phyloP scores from a whole-genome alignment of 2,329 filamentous ascomycete species.

The Aspergillus latus region DNA sequence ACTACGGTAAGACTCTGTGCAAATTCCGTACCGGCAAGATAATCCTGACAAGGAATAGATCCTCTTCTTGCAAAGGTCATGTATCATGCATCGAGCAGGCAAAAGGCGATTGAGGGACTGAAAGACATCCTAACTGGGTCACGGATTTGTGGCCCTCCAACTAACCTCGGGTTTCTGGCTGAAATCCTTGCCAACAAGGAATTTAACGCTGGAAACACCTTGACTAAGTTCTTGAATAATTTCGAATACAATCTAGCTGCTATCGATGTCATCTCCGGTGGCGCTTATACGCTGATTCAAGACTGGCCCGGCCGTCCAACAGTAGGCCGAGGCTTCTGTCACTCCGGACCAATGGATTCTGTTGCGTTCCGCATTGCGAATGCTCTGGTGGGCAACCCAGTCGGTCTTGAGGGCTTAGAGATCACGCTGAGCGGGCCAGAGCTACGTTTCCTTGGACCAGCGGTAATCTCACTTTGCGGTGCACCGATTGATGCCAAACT shows the following conservation, averaged over 20 bases:
- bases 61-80: conserved; percentile 61
- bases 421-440: conserved; percentile 62
- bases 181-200: conserved; percentile 48
- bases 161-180: conserved; percentile 58
- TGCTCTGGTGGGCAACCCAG: conserved; percentile 57
- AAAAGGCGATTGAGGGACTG: conserved; percentile 48
- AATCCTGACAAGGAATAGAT: conserved; percentile 32
- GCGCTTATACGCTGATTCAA: conserved; percentile 59
- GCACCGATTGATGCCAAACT: conserved; percentile 54
- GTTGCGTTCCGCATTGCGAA: conserved; percentile 61
- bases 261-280: conserved; percentile 58
- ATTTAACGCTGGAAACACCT: conserved; percentile 53
- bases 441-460: conserved; percentile 55
- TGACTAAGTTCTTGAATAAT: conserved; percentile 56
- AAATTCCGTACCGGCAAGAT: conserved; percentile 1
- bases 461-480: conserved; percentile 59
- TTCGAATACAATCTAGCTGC: conserved; percentile 53
- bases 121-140: conserved; percentile 46
- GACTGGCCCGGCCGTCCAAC: conserved; percentile 59
- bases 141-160: conserved; percentile 54
- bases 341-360: conserved; percentile 62
- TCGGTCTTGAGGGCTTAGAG: conserved; percentile 56
- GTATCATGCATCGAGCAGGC: conserved; percentile 48
- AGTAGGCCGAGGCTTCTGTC: conserved; percentile 59
- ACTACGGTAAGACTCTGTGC: conserved; percentile 49